Conservation (phyloP, 768 basidiomycete species). For the Rubroboletus satanas region DNA sequence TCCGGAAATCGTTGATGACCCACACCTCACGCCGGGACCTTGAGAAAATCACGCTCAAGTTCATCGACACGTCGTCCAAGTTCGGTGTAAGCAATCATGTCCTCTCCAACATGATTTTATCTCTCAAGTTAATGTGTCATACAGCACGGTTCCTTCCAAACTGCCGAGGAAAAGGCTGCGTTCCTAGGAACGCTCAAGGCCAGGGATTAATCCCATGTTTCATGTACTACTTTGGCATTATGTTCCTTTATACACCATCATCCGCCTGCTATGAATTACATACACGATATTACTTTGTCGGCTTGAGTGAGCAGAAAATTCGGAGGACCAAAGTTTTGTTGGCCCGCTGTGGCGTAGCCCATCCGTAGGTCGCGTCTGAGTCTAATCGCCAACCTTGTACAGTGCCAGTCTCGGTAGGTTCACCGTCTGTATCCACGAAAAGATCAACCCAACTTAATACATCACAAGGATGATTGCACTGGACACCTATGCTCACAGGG, state of each 20-base stretch:
- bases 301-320: neutral
- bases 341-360: neutral
- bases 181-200: constrained; percentile 92
- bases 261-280: constrained; percentile 39
- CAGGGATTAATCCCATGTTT: constrained; percentile 54
- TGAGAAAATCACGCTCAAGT: constrained; percentile 97
- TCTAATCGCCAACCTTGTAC: constrained; percentile 1
- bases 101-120: neutral
- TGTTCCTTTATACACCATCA: constrained; percentile 33
- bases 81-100: constrained; percentile 68
- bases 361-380: neutral
- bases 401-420: constrained; percentile 46
- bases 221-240: constrained; percentile 39
- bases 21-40: constrained; percentile 95
- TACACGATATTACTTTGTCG: neutral
- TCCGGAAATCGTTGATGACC: constrained; percentile 95
- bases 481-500: constrained; percentile 78
- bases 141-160: constrained; percentile 96
- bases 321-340: neutral
- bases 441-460: constrained; percentile 5
- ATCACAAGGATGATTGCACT: constrained; percentile 63
- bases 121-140: constrained; percentile 8
- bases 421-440: neutral
- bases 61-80: constrained; percentile 98
- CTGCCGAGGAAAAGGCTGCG: constrained; percentile 90